Percentiles rank a stretch among this genome's conserved stretches.
These are phyloP conservation scores for Leccinum aurantiacum DNA, from an alignment of 768 basidiomycete species.

Conservation along the genomic window DNA sequence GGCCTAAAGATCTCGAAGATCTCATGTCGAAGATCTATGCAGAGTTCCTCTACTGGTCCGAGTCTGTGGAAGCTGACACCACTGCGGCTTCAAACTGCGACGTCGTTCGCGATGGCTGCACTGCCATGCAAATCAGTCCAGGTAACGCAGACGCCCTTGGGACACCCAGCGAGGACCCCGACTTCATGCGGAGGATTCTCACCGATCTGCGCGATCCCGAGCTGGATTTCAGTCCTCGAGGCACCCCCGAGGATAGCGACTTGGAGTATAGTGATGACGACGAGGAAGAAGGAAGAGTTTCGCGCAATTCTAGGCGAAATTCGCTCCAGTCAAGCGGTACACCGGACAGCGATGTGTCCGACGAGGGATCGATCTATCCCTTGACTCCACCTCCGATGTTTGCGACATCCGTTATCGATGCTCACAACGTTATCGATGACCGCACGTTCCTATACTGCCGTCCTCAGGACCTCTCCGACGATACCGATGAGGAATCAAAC, in stretches of 20 bases:
- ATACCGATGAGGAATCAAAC: neutral
- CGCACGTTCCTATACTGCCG: conserved; percentile 1
- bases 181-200: conserved; percentile 18
- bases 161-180: neutral
- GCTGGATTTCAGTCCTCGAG: conserved; percentile 7
- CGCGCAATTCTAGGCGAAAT: neutral
- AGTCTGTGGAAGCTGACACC: neutral
- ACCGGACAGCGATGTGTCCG: conserved; percentile 6
- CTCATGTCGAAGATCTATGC: neutral
- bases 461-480: neutral
- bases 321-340: neutral
- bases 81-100: neutral
- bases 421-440: neutral
- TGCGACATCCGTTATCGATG: neutral
- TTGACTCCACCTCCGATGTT: conserved; percentile 6
- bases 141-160: neutral
- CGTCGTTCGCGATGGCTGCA: neutral
- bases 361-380: conserved; percentile 11
- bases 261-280: conserved; percentile 1
- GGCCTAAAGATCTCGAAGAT: neutral
- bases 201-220: conserved; percentile 15
- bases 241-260: conserved; percentile 9
- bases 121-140: neutral
- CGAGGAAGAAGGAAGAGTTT: neutral
- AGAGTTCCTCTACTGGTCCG: neutral